These are phyloP conservation scores for Hemileia vastatrix DNA, from an alignment of 1,284 basidiomycete species.

Conservation along the genomic window DNA sequence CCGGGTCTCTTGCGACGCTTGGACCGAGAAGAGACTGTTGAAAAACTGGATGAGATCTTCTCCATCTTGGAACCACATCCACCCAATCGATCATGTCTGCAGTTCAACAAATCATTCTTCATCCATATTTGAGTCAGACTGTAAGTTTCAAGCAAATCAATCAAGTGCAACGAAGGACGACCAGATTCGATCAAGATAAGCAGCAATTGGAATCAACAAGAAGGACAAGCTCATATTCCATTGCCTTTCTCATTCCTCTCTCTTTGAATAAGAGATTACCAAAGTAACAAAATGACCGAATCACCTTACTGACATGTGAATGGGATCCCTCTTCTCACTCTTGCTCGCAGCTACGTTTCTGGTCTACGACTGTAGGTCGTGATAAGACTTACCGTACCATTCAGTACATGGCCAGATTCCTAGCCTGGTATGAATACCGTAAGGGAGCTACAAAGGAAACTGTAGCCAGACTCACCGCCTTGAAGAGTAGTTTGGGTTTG, in stretches of 20 bases:
- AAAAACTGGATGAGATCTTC: no score
- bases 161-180: no score
- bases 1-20: no score
- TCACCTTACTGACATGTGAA: slow-evolving; percentile 8
- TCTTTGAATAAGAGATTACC: background rate
- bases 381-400: slow-evolving; percentile 54
- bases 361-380: slow-evolving; percentile 43
- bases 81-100: no score
- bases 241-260: no score
- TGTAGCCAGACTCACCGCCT: slow-evolving; percentile 42
- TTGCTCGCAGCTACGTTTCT: slow-evolving; percentile 37
- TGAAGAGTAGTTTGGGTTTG: slow-evolving; percentile 46
- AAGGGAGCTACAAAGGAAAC: slow-evolving; percentile 46
- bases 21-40: no score
- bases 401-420: slow-evolving; percentile 83
- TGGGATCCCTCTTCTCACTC: background rate
- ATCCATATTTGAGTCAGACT: slow-evolving; percentile 64
- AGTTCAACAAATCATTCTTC: slow-evolving; percentile 74
- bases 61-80: no score
- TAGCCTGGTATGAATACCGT: slow-evolving; percentile 58
- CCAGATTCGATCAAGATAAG: slow-evolving; percentile 64
- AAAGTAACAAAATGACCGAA: background rate
- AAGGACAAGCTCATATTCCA: background rate
- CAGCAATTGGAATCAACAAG: slow-evolving; percentile 46
- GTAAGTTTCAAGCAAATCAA: no score